A percentile compares a stretch with the other conserved stretches of the same genome.
These are phyloP conservation scores for Pythium aquatile DNA, from an alignment of 352 stramenopile species.

Conservation along the genomic window DNA sequence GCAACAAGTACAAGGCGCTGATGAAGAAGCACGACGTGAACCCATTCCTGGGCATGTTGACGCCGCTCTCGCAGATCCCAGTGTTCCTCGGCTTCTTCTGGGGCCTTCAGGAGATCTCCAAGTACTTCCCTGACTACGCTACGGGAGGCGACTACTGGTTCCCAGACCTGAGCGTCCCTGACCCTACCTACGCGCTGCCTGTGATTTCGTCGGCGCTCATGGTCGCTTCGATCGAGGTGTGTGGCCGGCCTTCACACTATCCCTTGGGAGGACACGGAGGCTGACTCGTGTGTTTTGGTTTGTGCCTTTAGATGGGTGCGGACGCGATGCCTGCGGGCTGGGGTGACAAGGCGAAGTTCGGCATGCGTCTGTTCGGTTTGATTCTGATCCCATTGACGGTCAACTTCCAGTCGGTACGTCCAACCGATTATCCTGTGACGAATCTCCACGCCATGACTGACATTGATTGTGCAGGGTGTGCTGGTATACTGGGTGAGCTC, in stretches of 20 bases:
- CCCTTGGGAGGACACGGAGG: no score
- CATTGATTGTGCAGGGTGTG: conserved; percentile 48
- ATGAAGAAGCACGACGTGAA: conserved; percentile 85
- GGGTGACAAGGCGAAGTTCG: conserved; percentile 74
- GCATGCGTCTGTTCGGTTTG: conserved; percentile 70
- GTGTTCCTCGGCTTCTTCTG: conserved; percentile 87
- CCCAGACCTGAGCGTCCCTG: conserved; percentile 65
- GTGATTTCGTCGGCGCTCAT: conserved; percentile 80
- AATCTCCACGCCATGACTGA: background rate
- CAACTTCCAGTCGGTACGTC: conserved; percentile 77
- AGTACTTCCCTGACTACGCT: conserved; percentile 79
- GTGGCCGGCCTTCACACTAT: background rate
- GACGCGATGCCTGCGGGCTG: conserved; percentile 62
- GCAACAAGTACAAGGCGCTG: conserved; percentile 70
- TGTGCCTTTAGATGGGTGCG: conserved; percentile 39
- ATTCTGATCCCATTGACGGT: conserved; percentile 76
- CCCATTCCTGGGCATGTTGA: conserved; percentile 70
- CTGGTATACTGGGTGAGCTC: conserved; percentile 88
- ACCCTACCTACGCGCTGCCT: conserved; percentile 75
- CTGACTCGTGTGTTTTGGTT: background rate
- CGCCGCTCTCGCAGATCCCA: conserved; percentile 69
- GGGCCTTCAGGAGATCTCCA: conserved; percentile 73
- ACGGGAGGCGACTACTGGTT: conserved; percentile 83
- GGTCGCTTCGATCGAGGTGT: conserved; percentile 65
- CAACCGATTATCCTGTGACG: background rate